Conservation (phyloP, 2,329 filamentous ascomycete genomes). For the Pseudohalonectria lignicola region DNA sequence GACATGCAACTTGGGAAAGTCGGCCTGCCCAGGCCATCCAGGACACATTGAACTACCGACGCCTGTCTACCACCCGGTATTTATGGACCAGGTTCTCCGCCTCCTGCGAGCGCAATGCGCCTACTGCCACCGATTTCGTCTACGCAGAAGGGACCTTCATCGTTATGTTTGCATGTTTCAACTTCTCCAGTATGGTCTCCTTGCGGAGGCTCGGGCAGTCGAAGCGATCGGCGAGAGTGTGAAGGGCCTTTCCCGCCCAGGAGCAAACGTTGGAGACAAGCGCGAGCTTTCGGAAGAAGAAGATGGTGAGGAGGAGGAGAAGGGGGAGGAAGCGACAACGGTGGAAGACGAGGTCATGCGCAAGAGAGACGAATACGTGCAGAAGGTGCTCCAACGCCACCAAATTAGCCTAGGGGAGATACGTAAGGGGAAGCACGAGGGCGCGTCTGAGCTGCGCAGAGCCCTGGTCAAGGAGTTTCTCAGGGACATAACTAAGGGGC, state of each 20-base stretch:
- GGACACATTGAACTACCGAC: conserved; percentile 93
- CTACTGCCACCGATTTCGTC: conserved; percentile 80
- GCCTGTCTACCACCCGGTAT: conserved; percentile 91
- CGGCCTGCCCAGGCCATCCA: conserved; percentile 80
- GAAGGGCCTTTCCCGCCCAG: conserved; percentile 32
- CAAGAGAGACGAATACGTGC: conserved; percentile 57
- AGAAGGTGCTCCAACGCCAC: conserved; percentile 54
- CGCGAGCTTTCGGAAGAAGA: no score
- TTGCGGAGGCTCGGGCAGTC: conserved; percentile 54
- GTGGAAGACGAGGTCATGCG: conserved; percentile 40
- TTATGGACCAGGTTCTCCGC: conserved; percentile 83
- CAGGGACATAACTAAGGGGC: conserved; percentile 55
- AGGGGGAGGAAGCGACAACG: conserved; percentile 51
- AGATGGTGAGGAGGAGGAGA: no score
- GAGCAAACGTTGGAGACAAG: no score
- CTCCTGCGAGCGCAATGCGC: conserved; percentile 79
- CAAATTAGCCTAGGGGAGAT: conserved; percentile 35
- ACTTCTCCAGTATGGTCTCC: conserved; percentile 72
- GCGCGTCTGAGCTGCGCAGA: conserved; percentile 65
- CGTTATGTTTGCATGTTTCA: conserved; percentile 75
- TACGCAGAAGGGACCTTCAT: conserved; percentile 67
- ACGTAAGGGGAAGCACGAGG: conserved; percentile 66
- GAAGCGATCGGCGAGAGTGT: conserved; percentile 38
- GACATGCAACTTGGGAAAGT: conserved; percentile 78
- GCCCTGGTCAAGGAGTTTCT: conserved; percentile 74